phyloP scores from a whole-genome alignment of 1,139 yeast species.

The Candida sp. region DNA sequence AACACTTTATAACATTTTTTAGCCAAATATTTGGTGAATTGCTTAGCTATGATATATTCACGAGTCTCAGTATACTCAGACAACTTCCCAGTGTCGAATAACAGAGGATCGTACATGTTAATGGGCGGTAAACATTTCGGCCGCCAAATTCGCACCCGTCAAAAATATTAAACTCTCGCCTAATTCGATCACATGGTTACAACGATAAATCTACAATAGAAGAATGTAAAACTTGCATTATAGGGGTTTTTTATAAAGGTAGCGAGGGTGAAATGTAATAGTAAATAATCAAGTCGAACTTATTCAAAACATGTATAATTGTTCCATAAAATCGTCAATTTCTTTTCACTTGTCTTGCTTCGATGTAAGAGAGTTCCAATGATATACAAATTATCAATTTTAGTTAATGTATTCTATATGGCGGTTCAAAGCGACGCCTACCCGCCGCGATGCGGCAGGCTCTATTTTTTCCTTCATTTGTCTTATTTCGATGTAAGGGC shows the following conservation, averaged over 20 bases:
- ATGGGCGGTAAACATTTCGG: background rate
- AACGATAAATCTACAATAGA: background rate
- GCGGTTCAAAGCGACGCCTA: too few relatives aligned
- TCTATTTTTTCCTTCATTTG: background rate
- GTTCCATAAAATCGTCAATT: too few relatives aligned
- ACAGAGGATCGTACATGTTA: background rate
- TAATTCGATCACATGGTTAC: background rate
- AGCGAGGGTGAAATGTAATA: too few relatives aligned
- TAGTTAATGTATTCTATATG: too few relatives aligned
- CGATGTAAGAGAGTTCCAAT: slow-evolving; percentile 14
- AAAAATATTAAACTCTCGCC: background rate
- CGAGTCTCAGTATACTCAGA: background rate
- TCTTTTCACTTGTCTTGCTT: background rate
- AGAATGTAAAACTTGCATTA: background rate
- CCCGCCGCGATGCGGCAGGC: too few relatives aligned
- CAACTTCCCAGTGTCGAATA: background rate
- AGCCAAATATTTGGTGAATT: background rate
- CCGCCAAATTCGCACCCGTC: background rate
- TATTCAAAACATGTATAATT: too few relatives aligned
- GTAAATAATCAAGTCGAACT: too few relatives aligned
- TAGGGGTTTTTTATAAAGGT: background rate
- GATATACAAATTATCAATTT: too few relatives aligned
- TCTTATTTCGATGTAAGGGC: slow-evolving; percentile 5
- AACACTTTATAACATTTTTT: background rate
- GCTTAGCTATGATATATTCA: background rate